Evolutionary conservation across 2,329 filamentous ascomycete genomes (phyloP).

Genomic region (Fusarium anguioides): DNA sequence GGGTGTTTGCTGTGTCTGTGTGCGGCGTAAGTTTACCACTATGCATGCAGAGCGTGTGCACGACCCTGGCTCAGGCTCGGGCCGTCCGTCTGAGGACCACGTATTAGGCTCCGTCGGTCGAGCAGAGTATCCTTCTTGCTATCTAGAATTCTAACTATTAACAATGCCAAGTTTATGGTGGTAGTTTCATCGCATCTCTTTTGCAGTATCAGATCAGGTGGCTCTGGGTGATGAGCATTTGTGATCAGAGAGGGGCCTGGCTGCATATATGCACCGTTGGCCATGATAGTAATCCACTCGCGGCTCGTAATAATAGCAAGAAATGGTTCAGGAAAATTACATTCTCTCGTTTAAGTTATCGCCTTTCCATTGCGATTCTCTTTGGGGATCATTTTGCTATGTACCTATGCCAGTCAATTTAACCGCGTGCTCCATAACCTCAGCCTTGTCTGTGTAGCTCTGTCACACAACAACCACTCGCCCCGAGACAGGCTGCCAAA

Average conservation of each 20-base stretch:
- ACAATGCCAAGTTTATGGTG: neutral
- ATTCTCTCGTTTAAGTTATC: neutral
- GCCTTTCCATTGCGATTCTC: neutral
- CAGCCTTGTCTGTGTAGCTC: neutral
- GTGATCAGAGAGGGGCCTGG: neutral
- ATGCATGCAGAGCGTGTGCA: neutral
- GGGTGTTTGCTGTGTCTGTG: neutral
- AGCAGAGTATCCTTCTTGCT: neutral
- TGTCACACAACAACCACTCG: neutral
- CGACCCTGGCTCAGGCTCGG: slow-evolving; percentile 7
- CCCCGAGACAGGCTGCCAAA: neutral
- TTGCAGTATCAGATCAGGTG: neutral
- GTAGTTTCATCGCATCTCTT: neutral
- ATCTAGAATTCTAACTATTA: no score
- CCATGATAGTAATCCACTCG: neutral
- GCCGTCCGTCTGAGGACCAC: slow-evolving; percentile 7
- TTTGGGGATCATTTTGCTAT: neutral
- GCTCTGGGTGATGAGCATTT: neutral
- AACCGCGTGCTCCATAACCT: neutral
- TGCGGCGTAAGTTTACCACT: neutral
- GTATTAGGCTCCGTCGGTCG: slow-evolving; percentile 9
- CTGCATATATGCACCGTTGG: neutral
- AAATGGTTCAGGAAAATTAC: neutral
- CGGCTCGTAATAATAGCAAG: neutral
- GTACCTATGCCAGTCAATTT: neutral